Conservation (phyloP, 225 moss, liverwort and hornwort species). For the Bryum argenteum region DNA sequence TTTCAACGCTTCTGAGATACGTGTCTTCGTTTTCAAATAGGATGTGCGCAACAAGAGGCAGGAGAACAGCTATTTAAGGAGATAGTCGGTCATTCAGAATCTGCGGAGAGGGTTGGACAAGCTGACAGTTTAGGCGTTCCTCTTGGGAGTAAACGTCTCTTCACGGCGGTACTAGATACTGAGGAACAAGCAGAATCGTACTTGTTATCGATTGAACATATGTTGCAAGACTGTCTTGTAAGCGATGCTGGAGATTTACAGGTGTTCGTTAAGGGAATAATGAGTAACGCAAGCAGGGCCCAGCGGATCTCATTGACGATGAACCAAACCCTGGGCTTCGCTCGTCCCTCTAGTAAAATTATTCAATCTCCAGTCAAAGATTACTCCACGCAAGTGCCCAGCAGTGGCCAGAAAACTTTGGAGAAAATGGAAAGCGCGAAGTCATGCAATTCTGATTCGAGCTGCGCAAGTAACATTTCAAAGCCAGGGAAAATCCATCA, state of each 20-base stretch:
- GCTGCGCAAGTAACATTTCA: slow-evolving; percentile 33
- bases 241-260: slow-evolving; percentile 58
- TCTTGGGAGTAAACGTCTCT: not conserved
- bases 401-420: slow-evolving; percentile 15
- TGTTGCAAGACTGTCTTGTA: slow-evolving; percentile 47
- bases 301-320: slow-evolving; percentile 36
- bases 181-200: slow-evolving; percentile 49
- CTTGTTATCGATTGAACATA: slow-evolving; percentile 49
- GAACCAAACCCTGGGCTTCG: slow-evolving; percentile 10
- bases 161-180: slow-evolving; percentile 25
- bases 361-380: slow-evolving; percentile 21
- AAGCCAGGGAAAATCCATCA: slow-evolving; percentile 18
- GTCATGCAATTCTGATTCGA: slow-evolving; percentile 31
- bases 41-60: slow-evolving; percentile 15
- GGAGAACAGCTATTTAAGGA: slow-evolving; percentile 5
- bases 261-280: slow-evolving; percentile 55
- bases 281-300: slow-evolving; percentile 45
- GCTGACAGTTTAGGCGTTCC: slow-evolving; percentile 22
- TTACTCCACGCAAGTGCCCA: slow-evolving; percentile 2
- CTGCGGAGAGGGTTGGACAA: slow-evolving; percentile 22
- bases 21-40: slow-evolving; percentile 19
- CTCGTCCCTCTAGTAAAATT: not conserved
- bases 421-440: slow-evolving; percentile 13
- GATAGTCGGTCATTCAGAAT: slow-evolving; percentile 12
- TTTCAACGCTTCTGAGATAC: not conserved